These are phyloP conservation scores for Aspergillus sclerotioniger DNA, from an alignment of 495 filamentous ascomycete genomes.

Conservation along the genomic window DNA sequence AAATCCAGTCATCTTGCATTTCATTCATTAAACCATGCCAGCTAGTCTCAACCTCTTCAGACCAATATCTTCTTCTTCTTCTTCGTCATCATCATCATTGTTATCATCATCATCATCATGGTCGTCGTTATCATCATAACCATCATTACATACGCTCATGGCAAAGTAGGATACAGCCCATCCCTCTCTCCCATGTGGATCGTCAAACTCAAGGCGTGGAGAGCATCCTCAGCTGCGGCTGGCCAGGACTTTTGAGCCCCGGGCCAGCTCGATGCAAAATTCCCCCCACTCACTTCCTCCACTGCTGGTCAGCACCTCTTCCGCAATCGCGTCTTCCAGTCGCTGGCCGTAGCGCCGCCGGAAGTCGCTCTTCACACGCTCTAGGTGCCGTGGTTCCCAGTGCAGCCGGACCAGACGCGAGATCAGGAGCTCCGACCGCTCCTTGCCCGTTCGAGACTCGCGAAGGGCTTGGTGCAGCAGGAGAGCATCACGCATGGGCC, in stretches of 20 bases:
- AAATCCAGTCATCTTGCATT: neutral
- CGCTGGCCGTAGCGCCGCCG: conserved; percentile 68
- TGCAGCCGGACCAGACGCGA: conserved; percentile 77
- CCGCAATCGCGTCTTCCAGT: conserved; percentile 59
- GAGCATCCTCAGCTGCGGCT: neutral
- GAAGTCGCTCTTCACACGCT: conserved; percentile 67
- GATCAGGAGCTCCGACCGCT: conserved; percentile 79
- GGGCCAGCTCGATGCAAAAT: conserved; percentile 57
- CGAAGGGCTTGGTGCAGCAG: conserved; percentile 90
- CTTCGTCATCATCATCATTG: neutral
- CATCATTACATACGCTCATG: conserved; percentile 2
- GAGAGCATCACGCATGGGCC: conserved; percentile 88
- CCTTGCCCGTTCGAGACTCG: conserved; percentile 57
- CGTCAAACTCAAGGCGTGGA: conserved; percentile 2
- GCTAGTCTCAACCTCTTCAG: too few species aligned
- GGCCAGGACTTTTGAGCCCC: conserved; percentile 28
- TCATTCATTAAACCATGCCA: too few species aligned
- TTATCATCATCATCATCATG: neutral
- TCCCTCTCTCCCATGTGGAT: neutral
- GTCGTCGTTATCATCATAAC: conserved; percentile 7
- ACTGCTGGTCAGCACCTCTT: conserved; percentile 41
- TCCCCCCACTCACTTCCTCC: conserved; percentile 52
- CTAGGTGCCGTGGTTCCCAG: conserved; percentile 78
- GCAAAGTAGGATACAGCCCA: neutral
- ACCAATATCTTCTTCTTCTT: too few species aligned